Evolutionary conservation across 139 green algal genomes (phyloP).

Genomic region (Zygnema cylindricum): DNA sequence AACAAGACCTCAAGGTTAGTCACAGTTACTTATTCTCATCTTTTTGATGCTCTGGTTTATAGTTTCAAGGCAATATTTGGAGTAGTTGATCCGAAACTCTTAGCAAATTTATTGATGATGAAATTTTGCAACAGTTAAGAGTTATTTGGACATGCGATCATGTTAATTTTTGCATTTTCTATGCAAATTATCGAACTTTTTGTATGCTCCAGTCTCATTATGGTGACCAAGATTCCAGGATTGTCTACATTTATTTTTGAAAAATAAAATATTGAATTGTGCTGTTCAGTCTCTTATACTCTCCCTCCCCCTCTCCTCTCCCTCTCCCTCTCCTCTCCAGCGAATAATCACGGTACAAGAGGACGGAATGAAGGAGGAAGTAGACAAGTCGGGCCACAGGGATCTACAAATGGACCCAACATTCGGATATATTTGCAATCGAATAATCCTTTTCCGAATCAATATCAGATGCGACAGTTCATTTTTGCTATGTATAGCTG

Average conservation of each 20-base stretch:
- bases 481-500: constrained; percentile 1
- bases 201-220: neutral
- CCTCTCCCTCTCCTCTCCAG: neutral
- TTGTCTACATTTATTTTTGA: neutral
- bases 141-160: no score
- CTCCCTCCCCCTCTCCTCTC: neutral
- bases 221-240: neutral
- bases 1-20: neutral
- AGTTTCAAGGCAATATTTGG: no score
- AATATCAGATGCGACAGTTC: constrained; percentile 38
- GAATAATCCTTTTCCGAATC: neutral
- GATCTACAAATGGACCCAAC: neutral
- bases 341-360: neutral
- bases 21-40: neutral
- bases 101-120: no score
- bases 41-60: no score
- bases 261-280: neutral
- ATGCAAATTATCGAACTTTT: no score
- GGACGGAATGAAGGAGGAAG: neutral
- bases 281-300: neutral
- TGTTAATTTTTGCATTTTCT: no score
- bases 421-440: neutral
- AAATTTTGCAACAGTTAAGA: no score
- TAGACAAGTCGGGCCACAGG: neutral
- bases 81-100: no score